Percentiles rank a stretch among this genome's conserved stretches.
Evolutionary conservation across 208 protist species (phyloP).

Genomic region (Leishmania tropica): DNA sequence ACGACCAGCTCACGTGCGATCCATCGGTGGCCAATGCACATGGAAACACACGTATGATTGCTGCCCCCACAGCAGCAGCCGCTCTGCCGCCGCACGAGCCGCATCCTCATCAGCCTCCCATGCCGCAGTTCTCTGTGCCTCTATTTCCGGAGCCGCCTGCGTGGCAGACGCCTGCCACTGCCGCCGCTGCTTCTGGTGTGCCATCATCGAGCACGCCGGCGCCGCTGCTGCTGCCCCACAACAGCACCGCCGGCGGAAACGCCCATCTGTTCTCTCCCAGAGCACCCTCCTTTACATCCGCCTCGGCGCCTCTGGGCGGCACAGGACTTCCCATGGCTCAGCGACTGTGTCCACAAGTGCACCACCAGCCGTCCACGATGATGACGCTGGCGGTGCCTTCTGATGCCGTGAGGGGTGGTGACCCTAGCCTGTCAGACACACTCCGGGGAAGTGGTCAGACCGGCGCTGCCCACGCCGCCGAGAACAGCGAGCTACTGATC

Average conservation of each 20-base stretch:
- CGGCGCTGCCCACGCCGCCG: not conserved
- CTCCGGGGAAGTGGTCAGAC: conserved; percentile 12
- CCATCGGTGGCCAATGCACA: conserved; percentile 13
- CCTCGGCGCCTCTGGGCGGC: conserved; percentile 5
- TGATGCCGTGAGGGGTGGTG: not conserved
- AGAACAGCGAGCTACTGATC: conserved; percentile 22
- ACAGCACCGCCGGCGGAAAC: not conserved
- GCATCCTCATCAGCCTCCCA: not conserved
- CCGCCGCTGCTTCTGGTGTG: not conserved
- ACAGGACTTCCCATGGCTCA: conserved; percentile 6
- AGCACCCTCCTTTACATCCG: conserved; percentile 1
- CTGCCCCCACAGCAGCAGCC: not conserved
- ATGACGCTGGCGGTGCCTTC: not conserved
- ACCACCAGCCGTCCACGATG: not conserved
- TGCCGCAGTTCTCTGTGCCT: conserved; percentile 35
- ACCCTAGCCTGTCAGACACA: conserved; percentile 22
- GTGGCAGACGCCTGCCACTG: not conserved
- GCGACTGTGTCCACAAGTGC: not conserved
- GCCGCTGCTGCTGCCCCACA: not conserved
- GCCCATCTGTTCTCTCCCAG: not conserved
- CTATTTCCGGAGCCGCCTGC: conserved; percentile 46
- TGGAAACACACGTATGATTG: no score
- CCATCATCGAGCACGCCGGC: not conserved
- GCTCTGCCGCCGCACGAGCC: not conserved
- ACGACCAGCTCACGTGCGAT: conserved; percentile 40